Percentiles rank a stretch among this genome's conserved stretches.
phyloP scores from a whole-genome alignment of 2,329 filamentous ascomycete species.

The Botrytis tulipae region DNA sequence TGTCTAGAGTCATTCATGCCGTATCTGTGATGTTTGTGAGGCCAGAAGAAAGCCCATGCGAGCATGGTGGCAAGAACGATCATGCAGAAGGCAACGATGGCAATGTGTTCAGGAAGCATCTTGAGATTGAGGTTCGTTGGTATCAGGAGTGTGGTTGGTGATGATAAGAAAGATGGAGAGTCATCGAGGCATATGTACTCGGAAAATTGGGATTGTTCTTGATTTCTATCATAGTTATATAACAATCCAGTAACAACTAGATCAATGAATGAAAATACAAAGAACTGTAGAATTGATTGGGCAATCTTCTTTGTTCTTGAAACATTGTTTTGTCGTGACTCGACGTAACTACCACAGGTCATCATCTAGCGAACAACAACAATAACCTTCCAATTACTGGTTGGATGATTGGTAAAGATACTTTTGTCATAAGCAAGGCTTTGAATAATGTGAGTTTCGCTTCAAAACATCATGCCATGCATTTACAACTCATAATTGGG shows the following conservation, averaged over 20 bases:
- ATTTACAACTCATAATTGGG: conserved; percentile 15
- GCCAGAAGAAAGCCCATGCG: conserved; percentile 13
- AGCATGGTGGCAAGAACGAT: not conserved
- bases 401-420: not conserved
- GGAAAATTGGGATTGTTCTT: not conserved
- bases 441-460: not conserved
- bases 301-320: not conserved
- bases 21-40: not conserved
- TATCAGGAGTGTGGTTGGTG: not conserved
- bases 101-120: not conserved
- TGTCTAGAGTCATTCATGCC: not conserved
- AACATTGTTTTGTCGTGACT: not conserved
- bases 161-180: not conserved
- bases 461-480: not conserved
- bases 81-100: conserved; percentile 14
- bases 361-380: not conserved
- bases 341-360: not conserved
- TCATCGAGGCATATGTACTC: not conserved
- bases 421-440: not conserved
- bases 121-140: not conserved
- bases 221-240: not conserved
- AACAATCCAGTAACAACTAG: not conserved
- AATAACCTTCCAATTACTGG: not conserved
- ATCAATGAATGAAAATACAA: not conserved
- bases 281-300: not conserved